Percentiles rank a stretch among this genome's conserved stretches.
These are phyloP conservation scores for Vaccinium myrtillus DNA, from an alignment of 148 eudicot species.

Conservation along the genomic window DNA sequence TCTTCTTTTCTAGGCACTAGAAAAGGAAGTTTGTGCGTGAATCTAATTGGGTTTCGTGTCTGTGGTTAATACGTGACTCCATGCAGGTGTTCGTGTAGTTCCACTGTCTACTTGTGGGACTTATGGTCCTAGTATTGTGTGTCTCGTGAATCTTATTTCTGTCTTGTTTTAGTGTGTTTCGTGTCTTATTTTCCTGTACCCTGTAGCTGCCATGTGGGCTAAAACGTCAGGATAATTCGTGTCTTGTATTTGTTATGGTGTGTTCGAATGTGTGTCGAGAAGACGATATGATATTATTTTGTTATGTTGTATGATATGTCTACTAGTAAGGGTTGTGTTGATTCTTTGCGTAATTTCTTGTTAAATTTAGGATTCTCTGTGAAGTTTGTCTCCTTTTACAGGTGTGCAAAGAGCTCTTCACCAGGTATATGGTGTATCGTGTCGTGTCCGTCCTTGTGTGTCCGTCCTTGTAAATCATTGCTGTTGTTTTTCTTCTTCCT, in stretches of 20 bases:
- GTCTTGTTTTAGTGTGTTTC: background rate
- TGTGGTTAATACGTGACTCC: background rate
- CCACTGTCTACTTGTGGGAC: background rate
- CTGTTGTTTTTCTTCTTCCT: too few species aligned
- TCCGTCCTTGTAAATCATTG: too few species aligned
- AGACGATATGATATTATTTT: background rate
- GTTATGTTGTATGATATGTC: background rate
- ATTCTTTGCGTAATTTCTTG: background rate
- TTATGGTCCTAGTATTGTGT: background rate
- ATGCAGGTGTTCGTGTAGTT: background rate
- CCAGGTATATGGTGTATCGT: too few species aligned
- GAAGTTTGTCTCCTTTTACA: background rate
- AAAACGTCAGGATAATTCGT: background rate
- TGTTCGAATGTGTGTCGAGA: background rate
- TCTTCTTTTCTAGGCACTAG: background rate
- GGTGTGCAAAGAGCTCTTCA: too few species aligned
- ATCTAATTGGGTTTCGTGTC: background rate
- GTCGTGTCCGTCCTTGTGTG: too few species aligned
- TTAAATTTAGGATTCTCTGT: background rate
- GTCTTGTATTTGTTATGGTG: background rate
- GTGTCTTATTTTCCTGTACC: background rate
- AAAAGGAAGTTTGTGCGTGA: conserved; percentile 11
- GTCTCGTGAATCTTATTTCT: background rate
- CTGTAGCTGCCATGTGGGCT: background rate
- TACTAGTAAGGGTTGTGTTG: background rate